Evolutionary conservation across 2,329 filamentous ascomycete genomes (phyloP).

Genomic region (Lachnellula suecica): DNA sequence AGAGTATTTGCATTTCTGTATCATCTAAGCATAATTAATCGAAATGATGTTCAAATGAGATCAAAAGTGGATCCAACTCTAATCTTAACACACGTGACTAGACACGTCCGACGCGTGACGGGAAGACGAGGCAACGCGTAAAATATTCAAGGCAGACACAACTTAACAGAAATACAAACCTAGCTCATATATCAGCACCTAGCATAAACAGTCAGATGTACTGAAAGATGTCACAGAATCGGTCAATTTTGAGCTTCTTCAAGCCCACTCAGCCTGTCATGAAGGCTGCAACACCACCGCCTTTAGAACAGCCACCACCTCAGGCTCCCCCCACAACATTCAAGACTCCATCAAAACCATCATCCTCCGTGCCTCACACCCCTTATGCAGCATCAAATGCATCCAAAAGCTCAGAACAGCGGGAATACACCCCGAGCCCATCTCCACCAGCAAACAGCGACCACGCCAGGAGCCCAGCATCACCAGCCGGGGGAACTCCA

Average conservation of each 20-base stretch:
- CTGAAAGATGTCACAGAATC: slow-evolving; percentile 14
- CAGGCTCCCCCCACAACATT: background rate
- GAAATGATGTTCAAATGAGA: background rate
- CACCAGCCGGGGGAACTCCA: background rate
- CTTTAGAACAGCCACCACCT: background rate
- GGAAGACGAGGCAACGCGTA: background rate
- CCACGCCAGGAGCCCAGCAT: background rate
- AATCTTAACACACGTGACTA: background rate
- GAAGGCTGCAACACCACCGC: background rate
- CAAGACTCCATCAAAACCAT: background rate
- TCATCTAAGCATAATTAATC: background rate
- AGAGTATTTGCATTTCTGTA: background rate
- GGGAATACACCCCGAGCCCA: slow-evolving; percentile 10
- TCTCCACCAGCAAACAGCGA: slow-evolving; percentile 16
- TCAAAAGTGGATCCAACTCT: too few relatives aligned
- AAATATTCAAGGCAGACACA: background rate
- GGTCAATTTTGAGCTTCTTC: slow-evolving; percentile 22
- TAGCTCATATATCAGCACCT: background rate
- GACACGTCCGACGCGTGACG: background rate
- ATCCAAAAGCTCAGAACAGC: background rate
- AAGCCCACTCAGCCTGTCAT: slow-evolving; percentile 8
- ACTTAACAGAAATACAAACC: background rate
- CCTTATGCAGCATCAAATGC: background rate
- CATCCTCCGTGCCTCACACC: background rate
- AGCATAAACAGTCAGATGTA: background rate